A percentile compares a stretch with the other conserved stretches of the same genome.
Conservation (phyloP, 2,329 filamentous ascomycete genomes). For the Neopestalotiopsis clavispora region DNA sequence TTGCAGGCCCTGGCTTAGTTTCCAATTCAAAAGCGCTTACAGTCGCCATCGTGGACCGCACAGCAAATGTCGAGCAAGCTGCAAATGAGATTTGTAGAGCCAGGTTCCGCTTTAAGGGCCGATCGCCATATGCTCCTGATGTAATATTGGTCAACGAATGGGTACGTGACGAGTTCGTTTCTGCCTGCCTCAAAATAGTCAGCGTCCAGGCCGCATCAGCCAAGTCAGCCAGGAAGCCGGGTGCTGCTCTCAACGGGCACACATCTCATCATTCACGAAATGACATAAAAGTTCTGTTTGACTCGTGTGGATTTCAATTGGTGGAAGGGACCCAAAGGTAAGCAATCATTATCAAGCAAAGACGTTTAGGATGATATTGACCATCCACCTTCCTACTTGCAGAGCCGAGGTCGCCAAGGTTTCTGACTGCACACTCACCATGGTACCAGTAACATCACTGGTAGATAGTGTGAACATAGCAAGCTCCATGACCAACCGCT, state of each 20-base stretch:
- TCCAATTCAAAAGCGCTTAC: constrained; percentile 30
- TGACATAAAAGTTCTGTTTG: too few relatives aligned
- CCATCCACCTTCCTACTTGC: too few relatives aligned
- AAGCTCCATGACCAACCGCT: constrained; percentile 11
- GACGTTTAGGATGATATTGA: too few relatives aligned
- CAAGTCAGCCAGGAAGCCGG: too few relatives aligned
- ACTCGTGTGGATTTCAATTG: too few relatives aligned
- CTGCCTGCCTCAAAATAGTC: constrained; percentile 47
- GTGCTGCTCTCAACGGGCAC: too few relatives aligned
- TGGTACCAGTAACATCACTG: too few relatives aligned
- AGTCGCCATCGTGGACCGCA: constrained; percentile 65
- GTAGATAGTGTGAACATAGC: too few relatives aligned
- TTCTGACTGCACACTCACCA: too few relatives aligned
- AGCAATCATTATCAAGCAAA: not conserved
- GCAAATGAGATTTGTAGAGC: constrained; percentile 57
- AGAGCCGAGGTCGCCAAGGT: too few relatives aligned
- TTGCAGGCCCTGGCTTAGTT: constrained; percentile 3
- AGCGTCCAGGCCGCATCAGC: constrained; percentile 17
- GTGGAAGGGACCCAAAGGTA: too few relatives aligned
- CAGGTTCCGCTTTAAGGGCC: constrained; percentile 58
- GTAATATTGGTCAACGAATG: constrained; percentile 69
- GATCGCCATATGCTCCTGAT: constrained; percentile 65
- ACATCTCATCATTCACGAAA: too few relatives aligned
- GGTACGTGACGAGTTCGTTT: constrained; percentile 57
- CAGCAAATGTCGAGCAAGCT: constrained; percentile 56